Evolutionary conservation across 768 basidiomycete species (phyloP).

Genomic region (Panaeolus papilionaceus): DNA sequence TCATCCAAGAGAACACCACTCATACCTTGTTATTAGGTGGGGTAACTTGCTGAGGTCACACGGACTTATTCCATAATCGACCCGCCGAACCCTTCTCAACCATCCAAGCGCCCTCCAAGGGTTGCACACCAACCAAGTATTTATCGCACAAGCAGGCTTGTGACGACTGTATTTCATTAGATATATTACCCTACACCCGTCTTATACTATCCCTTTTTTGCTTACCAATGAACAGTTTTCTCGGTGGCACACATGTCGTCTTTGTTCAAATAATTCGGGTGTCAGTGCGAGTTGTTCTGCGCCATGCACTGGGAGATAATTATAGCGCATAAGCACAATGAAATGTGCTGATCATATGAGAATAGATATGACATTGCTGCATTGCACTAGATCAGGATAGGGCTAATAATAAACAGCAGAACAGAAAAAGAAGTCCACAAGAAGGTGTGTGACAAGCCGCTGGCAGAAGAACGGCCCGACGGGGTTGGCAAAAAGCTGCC

Average conservation of each 20-base stretch:
- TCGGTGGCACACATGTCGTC: background rate
- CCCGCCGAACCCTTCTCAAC: background rate
- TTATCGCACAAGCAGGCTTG: constrained; percentile 13
- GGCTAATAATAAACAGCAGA: background rate
- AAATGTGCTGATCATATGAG: background rate
- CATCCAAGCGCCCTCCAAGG: background rate
- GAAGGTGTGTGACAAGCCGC: too few relatives aligned
- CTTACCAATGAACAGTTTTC: background rate
- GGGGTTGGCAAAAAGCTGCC: too few relatives aligned
- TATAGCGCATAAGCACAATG: too few relatives aligned
- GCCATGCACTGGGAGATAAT: too few relatives aligned
- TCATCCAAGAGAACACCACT: background rate
- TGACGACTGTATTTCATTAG: constrained; percentile 10
- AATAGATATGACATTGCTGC: background rate
- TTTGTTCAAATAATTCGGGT: background rate
- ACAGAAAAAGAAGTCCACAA: background rate
- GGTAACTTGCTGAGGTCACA: constrained; percentile 61
- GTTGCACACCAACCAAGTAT: background rate
- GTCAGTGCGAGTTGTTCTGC: background rate
- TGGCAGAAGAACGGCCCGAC: too few relatives aligned
- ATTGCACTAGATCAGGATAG: background rate
- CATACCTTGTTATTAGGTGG: constrained; percentile 54
- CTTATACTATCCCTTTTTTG: background rate
- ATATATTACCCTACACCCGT: constrained; percentile 2
- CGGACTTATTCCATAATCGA: constrained; percentile 43